These are phyloP conservation scores for Chaetomium globosum DNA, from an alignment of 2,329 filamentous ascomycete species.

Conservation along the genomic window DNA sequence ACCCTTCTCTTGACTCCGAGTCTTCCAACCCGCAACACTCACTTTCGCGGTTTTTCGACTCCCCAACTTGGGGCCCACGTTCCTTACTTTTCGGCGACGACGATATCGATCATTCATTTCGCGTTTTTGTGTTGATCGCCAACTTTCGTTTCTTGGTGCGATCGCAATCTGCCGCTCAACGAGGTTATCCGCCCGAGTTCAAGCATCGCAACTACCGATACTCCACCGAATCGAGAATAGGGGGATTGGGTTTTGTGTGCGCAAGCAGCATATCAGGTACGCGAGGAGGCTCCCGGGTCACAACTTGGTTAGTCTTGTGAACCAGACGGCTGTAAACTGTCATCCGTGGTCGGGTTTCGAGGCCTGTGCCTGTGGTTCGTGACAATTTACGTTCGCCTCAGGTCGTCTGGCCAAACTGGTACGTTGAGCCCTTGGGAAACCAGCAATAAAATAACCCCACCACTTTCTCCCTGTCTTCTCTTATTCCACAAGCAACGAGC, in stretches of 20 bases:
- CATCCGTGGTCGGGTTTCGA: constrained; percentile 24
- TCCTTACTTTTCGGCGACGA: constrained; percentile 27
- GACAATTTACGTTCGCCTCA: constrained; percentile 23
- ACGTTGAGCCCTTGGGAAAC: constrained; percentile 8
- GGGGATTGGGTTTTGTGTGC: constrained; percentile 4
- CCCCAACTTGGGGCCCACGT: constrained; percentile 24
- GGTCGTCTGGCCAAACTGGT: constrained; percentile 27
- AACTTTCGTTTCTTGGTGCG: constrained; percentile 26
- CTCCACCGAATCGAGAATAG: background rate
- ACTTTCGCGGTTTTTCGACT: constrained; percentile 23
- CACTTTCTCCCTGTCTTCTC: background rate
- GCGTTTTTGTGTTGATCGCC: constrained; percentile 30
- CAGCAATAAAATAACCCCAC: background rate
- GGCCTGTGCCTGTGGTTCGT: constrained; percentile 27
- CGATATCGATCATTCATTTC: constrained; percentile 23
- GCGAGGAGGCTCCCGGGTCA: constrained; percentile 10
- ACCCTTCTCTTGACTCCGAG: constrained; percentile 19
- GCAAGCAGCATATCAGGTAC: constrained; percentile 4
- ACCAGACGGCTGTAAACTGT: constrained; percentile 21
- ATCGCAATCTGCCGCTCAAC: constrained; percentile 19
- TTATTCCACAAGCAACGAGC: background rate
- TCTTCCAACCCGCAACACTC: constrained; percentile 24
- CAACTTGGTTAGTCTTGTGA: constrained; percentile 23
- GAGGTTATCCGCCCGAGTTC: background rate
- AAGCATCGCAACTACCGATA: constrained; percentile 2